Percentiles rank a stretch among this genome's conserved stretches.
phyloP scores from a whole-genome alignment of 257 asterid genomes.

The Dorcoceras hygrometricum region DNA sequence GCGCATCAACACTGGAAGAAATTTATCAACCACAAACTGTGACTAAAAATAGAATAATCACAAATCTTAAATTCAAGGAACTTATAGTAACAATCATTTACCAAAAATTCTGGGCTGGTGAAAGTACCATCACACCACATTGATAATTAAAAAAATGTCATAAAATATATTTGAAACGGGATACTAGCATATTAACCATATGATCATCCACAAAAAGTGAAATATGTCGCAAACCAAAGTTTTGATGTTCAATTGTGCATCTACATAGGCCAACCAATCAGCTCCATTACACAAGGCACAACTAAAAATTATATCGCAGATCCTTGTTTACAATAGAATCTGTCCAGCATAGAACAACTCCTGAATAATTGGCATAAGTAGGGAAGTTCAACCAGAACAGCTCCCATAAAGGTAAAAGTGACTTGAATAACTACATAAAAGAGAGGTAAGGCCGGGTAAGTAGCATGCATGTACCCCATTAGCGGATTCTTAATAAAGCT shows the following conservation, averaged over 20 bases:
- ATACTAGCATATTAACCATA: neutral
- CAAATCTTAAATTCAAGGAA: conserved; percentile 10
- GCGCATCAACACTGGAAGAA: neutral
- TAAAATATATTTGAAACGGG: neutral
- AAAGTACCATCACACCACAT: neutral
- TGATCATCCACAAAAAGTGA: neutral
- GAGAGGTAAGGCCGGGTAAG: conserved; percentile 47
- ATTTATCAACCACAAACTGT: neutral
- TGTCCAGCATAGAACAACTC: conserved; percentile 13
- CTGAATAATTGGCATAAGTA: neutral
- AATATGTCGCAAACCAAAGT: conserved; percentile 3
- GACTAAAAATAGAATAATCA: conserved; percentile 9
- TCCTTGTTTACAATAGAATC: conserved; percentile 19
- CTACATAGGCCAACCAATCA: neutral
- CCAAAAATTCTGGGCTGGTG: conserved; percentile 4
- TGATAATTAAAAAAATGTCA: conserved; percentile 2
- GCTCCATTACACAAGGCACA: conserved; percentile 17
- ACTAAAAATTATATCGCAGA: neutral
- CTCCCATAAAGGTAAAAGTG: conserved; percentile 19
- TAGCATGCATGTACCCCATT: conserved; percentile 63
- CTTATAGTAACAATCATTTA: conserved; percentile 2
- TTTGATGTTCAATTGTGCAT: conserved; percentile 2
- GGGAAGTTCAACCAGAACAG: conserved; percentile 1
- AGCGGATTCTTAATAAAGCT: conserved; percentile 42
- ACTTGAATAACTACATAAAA: conserved; percentile 32